A percentile compares a stretch with the other conserved stretches of the same genome.
Conservation (phyloP, 495 filamentous ascomycete species). For the Lasiosphaeria miniovina region DNA sequence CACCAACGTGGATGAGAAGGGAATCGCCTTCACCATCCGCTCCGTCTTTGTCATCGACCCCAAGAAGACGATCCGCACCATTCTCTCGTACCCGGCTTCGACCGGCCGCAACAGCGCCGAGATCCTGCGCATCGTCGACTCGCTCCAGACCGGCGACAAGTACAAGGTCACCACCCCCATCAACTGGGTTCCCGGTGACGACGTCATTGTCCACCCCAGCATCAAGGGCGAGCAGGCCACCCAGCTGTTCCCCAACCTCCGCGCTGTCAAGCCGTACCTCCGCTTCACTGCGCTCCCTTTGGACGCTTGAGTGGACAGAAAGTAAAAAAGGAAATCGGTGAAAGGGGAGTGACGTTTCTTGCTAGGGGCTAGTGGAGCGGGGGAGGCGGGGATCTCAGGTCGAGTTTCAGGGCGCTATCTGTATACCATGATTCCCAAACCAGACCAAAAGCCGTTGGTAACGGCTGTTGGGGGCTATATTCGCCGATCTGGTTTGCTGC, state of each 20-base stretch:
- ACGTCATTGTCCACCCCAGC: conserved; percentile 91
- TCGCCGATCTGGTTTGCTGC: no score
- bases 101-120: conserved; percentile 96
- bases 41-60: conserved; percentile 99
- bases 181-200: conserved; percentile 87
- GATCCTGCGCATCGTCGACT: conserved; percentile 92
- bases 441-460: no score
- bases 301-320: conserved; percentile 26
- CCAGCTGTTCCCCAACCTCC: conserved; percentile 86
- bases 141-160: conserved; percentile 96
- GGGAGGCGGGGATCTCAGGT: no score
- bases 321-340: no score
- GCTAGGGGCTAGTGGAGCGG: no score
- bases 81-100: conserved; percentile 93
- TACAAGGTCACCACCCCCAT: conserved; percentile 89
- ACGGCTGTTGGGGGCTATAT: no score
- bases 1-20: conserved; percentile 91
- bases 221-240: conserved; percentile 86
- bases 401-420: no score
- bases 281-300: conserved; percentile 67
- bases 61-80: conserved; percentile 94
- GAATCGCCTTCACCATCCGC: conserved; percentile 96
- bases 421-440: no score
- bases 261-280: conserved; percentile 91
- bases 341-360: no score